Evolutionary conservation across 768 basidiomycete species (phyloP), one percentile per base, ranked within the genome.

Genomic region (Chlorophyllum brunneum): DNA sequence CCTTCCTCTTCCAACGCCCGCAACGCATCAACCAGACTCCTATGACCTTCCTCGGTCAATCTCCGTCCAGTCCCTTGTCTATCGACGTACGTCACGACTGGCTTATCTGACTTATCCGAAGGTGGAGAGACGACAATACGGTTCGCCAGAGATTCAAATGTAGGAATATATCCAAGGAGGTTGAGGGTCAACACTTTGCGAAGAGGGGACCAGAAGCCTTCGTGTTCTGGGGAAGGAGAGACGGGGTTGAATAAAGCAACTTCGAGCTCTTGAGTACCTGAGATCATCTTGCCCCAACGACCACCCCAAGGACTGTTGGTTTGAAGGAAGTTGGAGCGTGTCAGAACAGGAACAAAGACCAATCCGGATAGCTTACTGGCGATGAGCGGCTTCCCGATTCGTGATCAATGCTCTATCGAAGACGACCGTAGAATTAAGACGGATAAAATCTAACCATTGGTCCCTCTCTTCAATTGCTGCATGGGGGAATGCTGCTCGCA

Each of bases 401-500:
- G 81, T 68, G 48, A 88, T 68, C 43, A 88, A 67, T 5, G 81
- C 74, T 9, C 77, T 75, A 24, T 82, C 79, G 59, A 88, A 85
- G 46, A 82, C 72, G 67, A 81, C 79, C 13, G 81, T 83, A 22
- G 64, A 64, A 27, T 67, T 61, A 24, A 71, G 54, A 26, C 54
- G 60, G 16, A 73, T 68, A 18, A 86, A 71, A 64, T 88, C 87
- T 5, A 70, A 51, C 84, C 88, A 90, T 58, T 86, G 83, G 24
- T 70, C 68, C 8, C 74, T 68, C 26, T 75, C 69, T 57, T 88
- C 84, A 22, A 88, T 76, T 1, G 81, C 65, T 6, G 79, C 60
- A 16, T 66, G 68, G 1, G 86, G 86, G 63, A 87, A 88, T 0
- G 79, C 80, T 6, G 81, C 77, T 22, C 83, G 80, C 54, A 89